Conservation (phyloP, 2,329 filamentous ascomycete genomes). For the Fusarium tjaetaba region DNA sequence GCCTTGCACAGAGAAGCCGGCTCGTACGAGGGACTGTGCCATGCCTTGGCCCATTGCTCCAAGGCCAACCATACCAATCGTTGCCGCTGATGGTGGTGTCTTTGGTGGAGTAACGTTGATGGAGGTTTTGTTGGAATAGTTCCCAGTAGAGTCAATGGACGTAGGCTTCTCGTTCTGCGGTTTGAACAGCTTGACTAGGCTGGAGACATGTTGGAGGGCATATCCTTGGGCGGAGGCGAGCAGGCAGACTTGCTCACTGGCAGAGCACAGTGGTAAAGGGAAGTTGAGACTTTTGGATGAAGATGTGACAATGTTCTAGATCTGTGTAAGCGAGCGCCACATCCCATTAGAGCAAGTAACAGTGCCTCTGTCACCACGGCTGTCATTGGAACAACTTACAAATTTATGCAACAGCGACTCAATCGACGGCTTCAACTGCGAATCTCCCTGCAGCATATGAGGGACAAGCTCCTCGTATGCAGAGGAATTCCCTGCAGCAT, state of each 20-base stretch:
- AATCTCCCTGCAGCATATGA: neutral
- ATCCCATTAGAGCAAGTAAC: fast-evolving
- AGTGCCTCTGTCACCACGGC: fast-evolving
- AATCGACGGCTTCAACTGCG: fast-evolving
- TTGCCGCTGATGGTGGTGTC: neutral
- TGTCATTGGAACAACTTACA: neutral
- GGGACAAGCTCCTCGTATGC: neutral
- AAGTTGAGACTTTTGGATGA: neutral
- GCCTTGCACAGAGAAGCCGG: neutral
- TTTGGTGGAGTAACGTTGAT: neutral
- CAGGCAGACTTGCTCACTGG: neutral
- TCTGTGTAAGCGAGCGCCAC: neutral
- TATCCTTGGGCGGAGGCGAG: neutral
- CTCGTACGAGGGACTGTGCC: neutral
- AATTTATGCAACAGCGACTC: neutral
- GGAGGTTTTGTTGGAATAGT: fast-evolving
- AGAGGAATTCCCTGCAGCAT: neutral
- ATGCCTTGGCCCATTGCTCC: neutral
- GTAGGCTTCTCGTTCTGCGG: fast-evolving
- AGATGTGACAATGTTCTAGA: neutral
- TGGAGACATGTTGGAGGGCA: neutral
- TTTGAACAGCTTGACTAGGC: neutral
- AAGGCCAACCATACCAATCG: neutral
- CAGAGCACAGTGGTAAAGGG: neutral
- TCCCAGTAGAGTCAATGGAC: fast-evolving